Evolutionary conservation across 2,329 filamentous ascomycete species (phyloP).

Genomic region (Clonostachys rosea): DNA sequence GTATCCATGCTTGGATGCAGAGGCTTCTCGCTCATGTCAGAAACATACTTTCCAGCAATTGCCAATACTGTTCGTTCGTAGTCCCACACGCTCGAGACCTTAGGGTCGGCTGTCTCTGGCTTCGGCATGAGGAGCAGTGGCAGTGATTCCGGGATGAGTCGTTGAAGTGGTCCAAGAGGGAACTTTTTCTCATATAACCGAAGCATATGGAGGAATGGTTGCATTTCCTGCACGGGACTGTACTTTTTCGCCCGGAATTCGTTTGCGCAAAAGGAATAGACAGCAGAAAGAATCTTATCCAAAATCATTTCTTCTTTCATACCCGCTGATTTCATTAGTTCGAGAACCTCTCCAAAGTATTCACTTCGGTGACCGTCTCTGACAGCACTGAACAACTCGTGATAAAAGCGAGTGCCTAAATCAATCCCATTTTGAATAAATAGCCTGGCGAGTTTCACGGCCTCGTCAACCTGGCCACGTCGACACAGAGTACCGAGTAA

Average conservation of each 20-base stretch:
- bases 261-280: conserved; percentile 36
- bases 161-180: conserved; percentile 36
- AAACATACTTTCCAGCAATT: conserved; percentile 22
- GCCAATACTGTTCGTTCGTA: conserved; percentile 23
- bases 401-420: no score
- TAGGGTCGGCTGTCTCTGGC: background rate
- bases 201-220: conserved; percentile 42
- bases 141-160: conserved; percentile 26
- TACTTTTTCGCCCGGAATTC: conserved; percentile 25
- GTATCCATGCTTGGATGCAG: conserved; percentile 31
- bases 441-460: background rate
- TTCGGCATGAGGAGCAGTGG: conserved; percentile 16
- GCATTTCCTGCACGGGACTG: conserved; percentile 22
- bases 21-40: conserved; percentile 9
- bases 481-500: conserved; percentile 65
- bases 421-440: background rate
- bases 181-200: conserved; percentile 44
- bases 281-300: conserved; percentile 39
- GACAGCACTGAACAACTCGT: no score
- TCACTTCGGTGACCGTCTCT: no score
- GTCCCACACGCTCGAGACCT: conserved; percentile 13
- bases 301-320: conserved; percentile 26
- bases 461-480: background rate
- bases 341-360: conserved; percentile 32
- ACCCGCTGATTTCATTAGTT: conserved; percentile 42